Percentiles rank a stretch among this genome's conserved stretches.
Evolutionary conservation across 129 eudicot species (phyloP).

Genomic region (Smallanthus sonchifolius): DNA sequence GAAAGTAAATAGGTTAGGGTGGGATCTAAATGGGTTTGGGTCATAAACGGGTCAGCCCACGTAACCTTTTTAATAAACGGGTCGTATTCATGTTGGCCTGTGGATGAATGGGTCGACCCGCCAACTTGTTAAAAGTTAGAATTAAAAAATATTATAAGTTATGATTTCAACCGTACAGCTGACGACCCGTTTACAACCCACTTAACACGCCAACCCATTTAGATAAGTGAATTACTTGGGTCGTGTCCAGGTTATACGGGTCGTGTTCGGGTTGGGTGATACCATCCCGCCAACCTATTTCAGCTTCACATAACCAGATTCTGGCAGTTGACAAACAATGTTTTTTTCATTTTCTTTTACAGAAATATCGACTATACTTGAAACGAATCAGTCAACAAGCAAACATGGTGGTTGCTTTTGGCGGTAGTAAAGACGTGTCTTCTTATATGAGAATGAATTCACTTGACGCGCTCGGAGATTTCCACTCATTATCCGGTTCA

Average conservation of each 20-base stretch:
- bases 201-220: not conserved
- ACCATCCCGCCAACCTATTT: no score
- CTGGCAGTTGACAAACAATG: not conserved
- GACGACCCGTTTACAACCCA: not conserved
- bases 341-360: slow-evolving; percentile 15
- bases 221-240: not conserved
- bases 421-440: slow-evolving; percentile 60
- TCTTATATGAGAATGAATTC: slow-evolving; percentile 62
- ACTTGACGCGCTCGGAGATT: slow-evolving; percentile 59
- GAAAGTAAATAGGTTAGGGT: not conserved
- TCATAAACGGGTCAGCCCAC: not conserved
- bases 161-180: no score
- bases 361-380: slow-evolving; percentile 83
- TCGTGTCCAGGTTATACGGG: not conserved
- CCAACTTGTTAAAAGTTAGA: no score
- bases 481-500: slow-evolving; percentile 43
- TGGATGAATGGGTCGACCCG: not conserved
- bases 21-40: not conserved
- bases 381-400: slow-evolving; percentile 88
- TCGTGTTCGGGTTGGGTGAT: no score
- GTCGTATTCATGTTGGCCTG: not conserved
- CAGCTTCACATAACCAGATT: not conserved
- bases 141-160: no score
- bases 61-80: not conserved
- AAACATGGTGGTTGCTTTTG: slow-evolving; percentile 75